These are phyloP conservation scores for Mallotus nudiflorus DNA, from an alignment of 345 rosid species.

Conservation along the genomic window DNA sequence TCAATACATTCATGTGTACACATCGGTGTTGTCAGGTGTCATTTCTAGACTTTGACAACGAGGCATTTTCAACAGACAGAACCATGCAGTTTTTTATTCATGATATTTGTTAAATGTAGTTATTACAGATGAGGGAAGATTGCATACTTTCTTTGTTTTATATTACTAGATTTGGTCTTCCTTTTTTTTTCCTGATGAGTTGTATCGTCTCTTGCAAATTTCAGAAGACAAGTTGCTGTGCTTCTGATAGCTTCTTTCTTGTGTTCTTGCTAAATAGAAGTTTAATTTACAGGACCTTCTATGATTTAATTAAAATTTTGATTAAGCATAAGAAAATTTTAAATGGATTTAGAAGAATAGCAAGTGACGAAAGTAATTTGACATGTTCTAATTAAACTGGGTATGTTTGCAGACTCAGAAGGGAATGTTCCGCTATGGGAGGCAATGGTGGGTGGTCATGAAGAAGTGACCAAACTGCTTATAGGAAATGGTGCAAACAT, in stretches of 20 bases:
- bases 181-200: neutral
- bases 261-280: neutral
- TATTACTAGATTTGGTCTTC: neutral
- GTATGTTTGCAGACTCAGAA: constrained; percentile 52
- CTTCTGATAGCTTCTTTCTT: neutral
- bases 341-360: neutral
- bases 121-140: neutral
- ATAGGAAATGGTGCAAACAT: constrained; percentile 46
- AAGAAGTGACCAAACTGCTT: constrained; percentile 46
- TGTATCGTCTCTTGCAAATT: no score
- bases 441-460: constrained; percentile 67
- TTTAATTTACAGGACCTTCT: neutral
- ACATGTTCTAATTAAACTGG: neutral
- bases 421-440: constrained; percentile 84
- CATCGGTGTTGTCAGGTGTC: neutral
- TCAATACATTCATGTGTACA: neutral
- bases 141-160: neutral
- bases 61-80: neutral
- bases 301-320: neutral
- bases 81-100: neutral
- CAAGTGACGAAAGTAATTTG: neutral
- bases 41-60: neutral
- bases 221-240: no score
- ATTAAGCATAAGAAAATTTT: neutral
- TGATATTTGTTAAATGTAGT: neutral